Conservation (phyloP, 2,329 filamentous ascomycete genomes). For the Colletotrichum tofieldiae region DNA sequence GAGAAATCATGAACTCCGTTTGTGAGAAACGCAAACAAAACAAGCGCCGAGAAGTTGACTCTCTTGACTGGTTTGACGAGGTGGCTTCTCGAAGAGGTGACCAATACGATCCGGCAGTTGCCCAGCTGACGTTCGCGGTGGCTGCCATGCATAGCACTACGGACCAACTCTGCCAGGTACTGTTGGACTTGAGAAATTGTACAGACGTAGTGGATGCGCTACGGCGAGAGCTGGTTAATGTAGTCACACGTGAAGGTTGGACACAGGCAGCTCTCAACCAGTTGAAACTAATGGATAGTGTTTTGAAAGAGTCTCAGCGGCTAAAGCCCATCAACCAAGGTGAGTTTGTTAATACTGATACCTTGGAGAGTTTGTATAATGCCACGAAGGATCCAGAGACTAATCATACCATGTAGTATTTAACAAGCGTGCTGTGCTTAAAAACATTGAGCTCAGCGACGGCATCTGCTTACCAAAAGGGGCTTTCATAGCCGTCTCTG, state of each 20-base stretch:
- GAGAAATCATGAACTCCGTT: neutral
- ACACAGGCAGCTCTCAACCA: conserved; percentile 13
- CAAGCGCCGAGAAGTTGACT: neutral
- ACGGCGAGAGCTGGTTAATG: neutral
- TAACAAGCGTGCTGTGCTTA: neutral
- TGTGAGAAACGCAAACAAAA: conserved; percentile 2
- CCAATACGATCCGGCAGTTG: conserved; percentile 14
- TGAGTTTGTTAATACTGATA: neutral
- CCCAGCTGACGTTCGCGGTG: conserved; percentile 10
- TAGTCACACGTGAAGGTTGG: conserved; percentile 8
- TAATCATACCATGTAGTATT: neutral
- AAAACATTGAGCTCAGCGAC: neutral
- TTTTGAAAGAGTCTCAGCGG: conserved; percentile 21
- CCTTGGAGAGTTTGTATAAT: neutral
- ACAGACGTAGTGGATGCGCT: conserved; percentile 9
- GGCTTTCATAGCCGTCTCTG: neutral
- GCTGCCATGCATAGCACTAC: conserved; percentile 24
- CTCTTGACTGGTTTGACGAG: conserved; percentile 22
- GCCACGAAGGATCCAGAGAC: too few relatives aligned
- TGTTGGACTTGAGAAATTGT: conserved; percentile 10
- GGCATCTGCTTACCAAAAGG: conserved; percentile 6
- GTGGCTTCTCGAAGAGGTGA: conserved; percentile 4
- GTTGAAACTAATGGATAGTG: conserved; percentile 24
- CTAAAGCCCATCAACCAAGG: conserved; percentile 13
- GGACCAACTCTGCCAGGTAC: conserved; percentile 2